Evolutionary conservation across 768 basidiomycete species (phyloP).

Genomic region (Polyporus arcularius): DNA sequence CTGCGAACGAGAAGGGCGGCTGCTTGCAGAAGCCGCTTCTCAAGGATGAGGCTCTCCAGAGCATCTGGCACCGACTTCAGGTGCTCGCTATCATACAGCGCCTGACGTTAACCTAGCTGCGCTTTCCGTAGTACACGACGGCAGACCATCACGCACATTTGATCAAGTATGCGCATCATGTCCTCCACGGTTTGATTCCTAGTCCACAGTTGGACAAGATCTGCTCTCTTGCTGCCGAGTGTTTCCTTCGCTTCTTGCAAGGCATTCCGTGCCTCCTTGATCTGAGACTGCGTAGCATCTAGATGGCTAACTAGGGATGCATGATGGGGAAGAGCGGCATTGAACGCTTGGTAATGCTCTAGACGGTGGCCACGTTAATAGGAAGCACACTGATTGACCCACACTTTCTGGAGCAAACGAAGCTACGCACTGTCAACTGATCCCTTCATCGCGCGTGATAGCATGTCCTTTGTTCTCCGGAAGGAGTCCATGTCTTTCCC

Average conservation of each 20-base stretch:
- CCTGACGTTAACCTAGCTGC: conserved; percentile 6
- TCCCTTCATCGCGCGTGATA: conserved; percentile 80
- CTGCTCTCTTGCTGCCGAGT: conserved; percentile 79
- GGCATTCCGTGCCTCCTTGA: conserved; percentile 65
- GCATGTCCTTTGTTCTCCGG: conserved; percentile 68
- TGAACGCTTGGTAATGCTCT: conserved; percentile 95
- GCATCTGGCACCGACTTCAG: conserved; percentile 89
- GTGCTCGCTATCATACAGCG: conserved; percentile 62
- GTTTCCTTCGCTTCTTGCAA: conserved; percentile 81
- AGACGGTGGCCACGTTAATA: conserved; percentile 14
- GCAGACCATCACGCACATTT: conserved; percentile 66
- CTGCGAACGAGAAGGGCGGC: conserved; percentile 84
- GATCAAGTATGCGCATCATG: conserved; percentile 92
- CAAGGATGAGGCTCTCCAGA: conserved; percentile 92
- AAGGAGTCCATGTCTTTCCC: conserved; percentile 82
- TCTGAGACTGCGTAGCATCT: conserved; percentile 70
- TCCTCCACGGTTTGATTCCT: conserved; percentile 91
- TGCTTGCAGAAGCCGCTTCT: conserved; percentile 90
- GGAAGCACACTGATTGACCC: not conserved
- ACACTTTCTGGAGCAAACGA: not conserved
- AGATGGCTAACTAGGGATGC: conserved; percentile 75
- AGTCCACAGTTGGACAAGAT: conserved; percentile 87
- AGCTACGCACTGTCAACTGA: conserved; percentile 79
- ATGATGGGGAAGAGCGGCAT: conserved; percentile 91
- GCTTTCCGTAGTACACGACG: conserved; percentile 1